Evolutionary conservation across 2,329 filamentous ascomycete genomes (phyloP), one percentile per base, ranked within the genome.

Genomic region (Sclerotinia trifoliorum): DNA sequence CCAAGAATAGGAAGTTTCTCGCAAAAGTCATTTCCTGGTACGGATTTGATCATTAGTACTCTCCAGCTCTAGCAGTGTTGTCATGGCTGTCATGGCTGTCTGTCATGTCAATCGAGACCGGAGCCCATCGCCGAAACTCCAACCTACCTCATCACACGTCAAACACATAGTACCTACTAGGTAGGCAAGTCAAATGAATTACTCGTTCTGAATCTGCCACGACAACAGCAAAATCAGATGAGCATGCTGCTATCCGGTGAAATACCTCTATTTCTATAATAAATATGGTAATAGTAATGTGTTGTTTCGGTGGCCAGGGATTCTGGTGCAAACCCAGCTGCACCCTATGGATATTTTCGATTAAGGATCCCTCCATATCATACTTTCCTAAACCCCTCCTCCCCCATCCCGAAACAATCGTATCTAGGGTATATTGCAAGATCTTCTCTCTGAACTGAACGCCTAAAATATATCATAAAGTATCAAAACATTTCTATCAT

Each of bases 361-460:
- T 51, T 26, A 21, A 51, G 29, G 4, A 49, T 3, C 10, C 56
- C 29, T 49, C 29, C 21, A 39, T 11, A n/a, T 29, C 35, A 64
- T 64, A 55, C 5, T 52, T 55, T 49, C 48, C 49, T 26, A 24
- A 52, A 67, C 8, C 39, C 17, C 21, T 35, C 3, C 24, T 56
- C 6, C 13, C 51, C 39, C 42, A 11, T 52, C 48, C 35, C 48
- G 26, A 67, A 67, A 42, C n/a, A 62, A 35, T 21, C 26, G 39
- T 21, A 39, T 46, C 65, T 67, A 62, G 65, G 65, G 65, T 67
- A 67, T 67, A 67, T 67, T 42, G 32, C 49, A 67, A 67, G 21
- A 26, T 35, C 19, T 62, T 66, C 29, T n/a, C 35, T 44, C 65
- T 32, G 29, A 62, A 39, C 48, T 32, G 26, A 67, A 67, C 65